A percentile compares a stretch with the other conserved stretches of the same genome.
Conservation (phyloP, 2,329 filamentous ascomycete species). For the Chaetomium olivaceum region DNA sequence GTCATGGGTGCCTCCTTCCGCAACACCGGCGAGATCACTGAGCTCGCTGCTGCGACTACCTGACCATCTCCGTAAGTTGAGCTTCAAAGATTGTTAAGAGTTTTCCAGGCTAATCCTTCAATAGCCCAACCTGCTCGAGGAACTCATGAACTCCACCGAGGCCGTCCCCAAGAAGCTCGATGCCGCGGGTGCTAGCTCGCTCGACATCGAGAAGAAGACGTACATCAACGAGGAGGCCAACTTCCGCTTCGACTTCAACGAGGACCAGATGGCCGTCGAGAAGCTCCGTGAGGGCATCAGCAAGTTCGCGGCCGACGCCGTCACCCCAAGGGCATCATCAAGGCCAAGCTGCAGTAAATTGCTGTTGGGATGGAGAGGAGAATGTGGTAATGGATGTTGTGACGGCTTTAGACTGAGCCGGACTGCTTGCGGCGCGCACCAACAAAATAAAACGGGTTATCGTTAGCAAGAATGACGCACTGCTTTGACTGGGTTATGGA, state of each 20-base stretch:
- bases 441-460: slow-evolving; percentile 13
- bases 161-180: slow-evolving; percentile 92
- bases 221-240: slow-evolving; percentile 87
- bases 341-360: slow-evolving; percentile 69
- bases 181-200: slow-evolving; percentile 60
- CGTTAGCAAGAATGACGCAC: slow-evolving; percentile 14
- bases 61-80: slow-evolving; percentile 84
- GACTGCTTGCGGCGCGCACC: background rate
- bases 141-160: slow-evolving; percentile 81
- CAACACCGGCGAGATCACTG: slow-evolving; percentile 93
- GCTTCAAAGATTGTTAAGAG: background rate
- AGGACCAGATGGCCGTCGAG: slow-evolving; percentile 98
- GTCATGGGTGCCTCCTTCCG: slow-evolving; percentile 99
- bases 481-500: slow-evolving; percentile 10
- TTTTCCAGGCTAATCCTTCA: slow-evolving; percentile 3
- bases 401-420: slow-evolving; percentile 13
- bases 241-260: slow-evolving; percentile 99
- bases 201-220: slow-evolving; percentile 81
- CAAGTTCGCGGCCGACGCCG: slow-evolving; percentile 96
- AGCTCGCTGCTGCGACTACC: slow-evolving; percentile 97
- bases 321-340: slow-evolving; percentile 87
- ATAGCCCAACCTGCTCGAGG: slow-evolving; percentile 88
- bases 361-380: slow-evolving; percentile 42
- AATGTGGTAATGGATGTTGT: slow-evolving; percentile 1
- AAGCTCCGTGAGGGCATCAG: slow-evolving; percentile 99